Conservation (phyloP, 352 stramenopile species). For the Pythium aristosporum region DNA sequence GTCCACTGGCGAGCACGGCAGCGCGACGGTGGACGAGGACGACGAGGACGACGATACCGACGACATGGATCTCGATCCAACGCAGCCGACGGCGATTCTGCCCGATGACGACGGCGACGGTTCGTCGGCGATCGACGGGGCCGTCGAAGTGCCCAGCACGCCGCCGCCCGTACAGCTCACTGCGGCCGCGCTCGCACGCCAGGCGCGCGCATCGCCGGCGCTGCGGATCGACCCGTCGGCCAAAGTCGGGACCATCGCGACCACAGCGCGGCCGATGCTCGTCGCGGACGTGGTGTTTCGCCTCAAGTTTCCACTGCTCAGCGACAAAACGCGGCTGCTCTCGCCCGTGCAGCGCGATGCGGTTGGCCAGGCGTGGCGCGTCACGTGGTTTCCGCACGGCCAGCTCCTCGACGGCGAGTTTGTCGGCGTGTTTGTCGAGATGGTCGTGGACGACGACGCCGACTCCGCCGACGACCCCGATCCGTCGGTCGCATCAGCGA, state of each 20-base stretch:
- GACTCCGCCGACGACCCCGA: background rate
- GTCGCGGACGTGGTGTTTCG: conserved; percentile 18
- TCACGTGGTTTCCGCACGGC: conserved; percentile 66
- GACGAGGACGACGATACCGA: conserved; percentile 19
- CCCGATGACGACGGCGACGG: conserved; percentile 24
- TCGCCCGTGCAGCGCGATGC: conserved; percentile 40
- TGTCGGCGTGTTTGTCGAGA: conserved; percentile 64
- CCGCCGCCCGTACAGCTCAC: conserved; percentile 26
- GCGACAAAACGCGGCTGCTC: conserved; percentile 30
- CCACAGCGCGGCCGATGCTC: background rate
- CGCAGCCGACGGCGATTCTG: conserved; percentile 15
- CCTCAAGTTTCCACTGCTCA: conserved; percentile 44
- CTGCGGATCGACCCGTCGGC: conserved; percentile 27
- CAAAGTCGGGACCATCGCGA: conserved; percentile 18
- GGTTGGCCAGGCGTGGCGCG: conserved; percentile 45
- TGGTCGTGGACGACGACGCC: conserved; percentile 30
- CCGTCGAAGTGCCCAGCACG: conserved; percentile 23
- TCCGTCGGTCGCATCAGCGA: background rate
- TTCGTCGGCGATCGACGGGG: conserved; percentile 13
- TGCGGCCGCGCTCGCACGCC: conserved; percentile 17
- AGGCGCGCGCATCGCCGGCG: conserved; percentile 12
- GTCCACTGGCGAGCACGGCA: conserved; percentile 9
- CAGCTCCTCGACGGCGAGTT: conserved; percentile 37
- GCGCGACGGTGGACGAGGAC: conserved; percentile 2
- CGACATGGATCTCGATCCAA: conserved; percentile 20